Conservation (phyloP, 345 rosid species). For the Gynandropsis gynandra region DNA sequence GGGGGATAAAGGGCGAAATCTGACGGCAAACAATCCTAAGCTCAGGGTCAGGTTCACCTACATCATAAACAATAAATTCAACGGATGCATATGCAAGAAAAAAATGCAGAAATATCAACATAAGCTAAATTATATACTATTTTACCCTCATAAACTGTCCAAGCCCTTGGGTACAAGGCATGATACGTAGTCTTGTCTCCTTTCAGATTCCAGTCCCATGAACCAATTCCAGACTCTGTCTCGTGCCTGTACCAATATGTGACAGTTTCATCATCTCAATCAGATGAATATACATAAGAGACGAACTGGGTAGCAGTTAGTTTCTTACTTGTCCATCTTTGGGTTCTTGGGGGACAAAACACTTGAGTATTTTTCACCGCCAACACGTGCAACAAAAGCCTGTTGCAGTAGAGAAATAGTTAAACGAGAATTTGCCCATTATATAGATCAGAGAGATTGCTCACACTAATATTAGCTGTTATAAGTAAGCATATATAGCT, state of each 20-base stretch:
- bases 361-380: constrained; percentile 23
- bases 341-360: constrained; percentile 24
- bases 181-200: constrained; percentile 79
- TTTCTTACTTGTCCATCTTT: constrained; percentile 21
- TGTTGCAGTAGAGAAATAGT: constrained; percentile 11
- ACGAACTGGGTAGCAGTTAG: neutral
- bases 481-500: neutral
- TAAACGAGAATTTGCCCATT: neutral
- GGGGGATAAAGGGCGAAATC: constrained; percentile 86
- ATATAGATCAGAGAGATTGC: neutral
- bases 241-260: constrained; percentile 40
- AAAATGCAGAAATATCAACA: neutral
- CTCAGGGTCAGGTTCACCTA: constrained; percentile 93
- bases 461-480: neutral
- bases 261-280: constrained; percentile 8
- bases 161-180: constrained; percentile 92
- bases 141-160: constrained; percentile 91
- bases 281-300: neutral
- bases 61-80: constrained; percentile 1
- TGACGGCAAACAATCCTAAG: constrained; percentile 84
- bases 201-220: constrained; percentile 93
- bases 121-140: neutral
- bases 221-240: constrained; percentile 55
- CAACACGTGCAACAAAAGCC: constrained; percentile 28
- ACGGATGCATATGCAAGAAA: neutral